Percentiles rank a stretch among this genome's conserved stretches.
phyloP scores from a whole-genome alignment of 192 early-diverging fungal species.

The Coemansia sp. region DNA sequence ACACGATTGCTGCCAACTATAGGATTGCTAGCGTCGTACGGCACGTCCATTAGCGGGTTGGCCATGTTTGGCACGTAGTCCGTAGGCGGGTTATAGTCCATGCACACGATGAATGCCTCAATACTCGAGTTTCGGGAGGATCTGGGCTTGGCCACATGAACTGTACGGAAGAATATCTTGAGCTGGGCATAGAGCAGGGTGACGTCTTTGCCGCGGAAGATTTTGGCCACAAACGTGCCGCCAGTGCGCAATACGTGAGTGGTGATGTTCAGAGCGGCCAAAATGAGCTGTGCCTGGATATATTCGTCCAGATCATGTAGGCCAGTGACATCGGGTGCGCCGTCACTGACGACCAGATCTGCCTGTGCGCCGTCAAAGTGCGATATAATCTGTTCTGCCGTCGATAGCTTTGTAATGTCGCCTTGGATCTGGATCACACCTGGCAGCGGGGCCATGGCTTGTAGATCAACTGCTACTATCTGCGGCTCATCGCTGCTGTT shows the following conservation, averaged over 20 bases:
- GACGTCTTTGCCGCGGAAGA: slow-evolving; percentile 94
- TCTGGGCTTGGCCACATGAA: slow-evolving; percentile 91
- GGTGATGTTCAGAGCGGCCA: slow-evolving; percentile 96
- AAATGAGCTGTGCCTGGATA: slow-evolving; percentile 93
- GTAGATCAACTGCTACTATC: slow-evolving; percentile 94
- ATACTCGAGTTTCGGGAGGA: slow-evolving; percentile 91
- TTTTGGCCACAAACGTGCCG: slow-evolving; percentile 97
- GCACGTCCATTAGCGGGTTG: slow-evolving; percentile 82
- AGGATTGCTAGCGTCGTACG: slow-evolving; percentile 69
- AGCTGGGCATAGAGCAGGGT: slow-evolving; percentile 89
- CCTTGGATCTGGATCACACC: slow-evolving; percentile 96
- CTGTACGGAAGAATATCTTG: slow-evolving; percentile 85
- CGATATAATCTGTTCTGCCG: slow-evolving; percentile 85
- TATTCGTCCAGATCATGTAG: slow-evolving; percentile 99
- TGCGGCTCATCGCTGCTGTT: slow-evolving; percentile 57
- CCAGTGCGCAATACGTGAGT: slow-evolving; percentile 86
- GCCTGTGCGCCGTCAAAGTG: slow-evolving; percentile 87
- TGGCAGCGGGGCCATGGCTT: slow-evolving; percentile 92
- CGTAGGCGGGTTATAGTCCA: slow-evolving; percentile 81
- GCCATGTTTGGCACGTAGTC: slow-evolving; percentile 89
- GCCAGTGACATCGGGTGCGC: slow-evolving; percentile 95
- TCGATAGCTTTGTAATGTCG: slow-evolving; percentile 94
- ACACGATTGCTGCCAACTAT: slow-evolving; percentile 69
- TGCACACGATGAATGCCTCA: slow-evolving; percentile 94
- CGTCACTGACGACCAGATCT: slow-evolving; percentile 94